Conservation (phyloP, 441 rosid genomes). For the Erysimum pusillum region DNA sequence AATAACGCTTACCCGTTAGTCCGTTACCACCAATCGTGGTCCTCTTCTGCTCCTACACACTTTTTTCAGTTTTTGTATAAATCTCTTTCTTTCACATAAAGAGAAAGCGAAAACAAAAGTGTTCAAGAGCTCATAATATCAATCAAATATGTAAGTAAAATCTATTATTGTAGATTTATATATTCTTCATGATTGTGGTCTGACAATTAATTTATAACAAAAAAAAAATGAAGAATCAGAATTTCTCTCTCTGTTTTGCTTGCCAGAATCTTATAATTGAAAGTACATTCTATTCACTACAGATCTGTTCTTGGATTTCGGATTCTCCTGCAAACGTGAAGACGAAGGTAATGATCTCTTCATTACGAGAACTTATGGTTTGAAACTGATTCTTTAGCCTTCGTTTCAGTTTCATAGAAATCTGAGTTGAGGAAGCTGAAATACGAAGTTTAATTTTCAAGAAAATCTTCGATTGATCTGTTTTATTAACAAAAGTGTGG, state of each 20-base stretch:
- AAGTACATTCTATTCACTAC: constrained; percentile 31
- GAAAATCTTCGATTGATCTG: too few species aligned
- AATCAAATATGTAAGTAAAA: constrained; percentile 25
- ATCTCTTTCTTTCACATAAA: constrained; percentile 18
- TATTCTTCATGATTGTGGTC: constrained; percentile 29
- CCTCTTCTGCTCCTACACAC: constrained; percentile 27
- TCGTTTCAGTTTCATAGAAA: too few species aligned
- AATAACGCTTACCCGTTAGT: constrained; percentile 31
- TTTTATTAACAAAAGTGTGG: too few species aligned
- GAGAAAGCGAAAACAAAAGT: constrained; percentile 6
- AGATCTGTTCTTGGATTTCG: constrained; percentile 46
- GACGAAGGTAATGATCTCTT: constrained; percentile 22
- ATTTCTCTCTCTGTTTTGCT: constrained; percentile 16
- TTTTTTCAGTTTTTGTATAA: not conserved
- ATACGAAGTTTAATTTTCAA: too few species aligned
- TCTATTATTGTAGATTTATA: constrained; percentile 10
- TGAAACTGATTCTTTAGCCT: too few species aligned
- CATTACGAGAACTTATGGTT: constrained; percentile 21
- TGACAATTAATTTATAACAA: constrained; percentile 11
- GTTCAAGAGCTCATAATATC: constrained; percentile 13
- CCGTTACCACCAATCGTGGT: constrained; percentile 34
- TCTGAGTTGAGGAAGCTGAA: too few species aligned
- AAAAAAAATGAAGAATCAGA: too few species aligned
- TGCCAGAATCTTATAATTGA: constrained; percentile 31
- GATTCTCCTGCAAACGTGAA: constrained; percentile 39